Evolutionary conservation across 129 eudicot species (phyloP).

Genomic region (Saposhnikovia divaricata): DNA sequence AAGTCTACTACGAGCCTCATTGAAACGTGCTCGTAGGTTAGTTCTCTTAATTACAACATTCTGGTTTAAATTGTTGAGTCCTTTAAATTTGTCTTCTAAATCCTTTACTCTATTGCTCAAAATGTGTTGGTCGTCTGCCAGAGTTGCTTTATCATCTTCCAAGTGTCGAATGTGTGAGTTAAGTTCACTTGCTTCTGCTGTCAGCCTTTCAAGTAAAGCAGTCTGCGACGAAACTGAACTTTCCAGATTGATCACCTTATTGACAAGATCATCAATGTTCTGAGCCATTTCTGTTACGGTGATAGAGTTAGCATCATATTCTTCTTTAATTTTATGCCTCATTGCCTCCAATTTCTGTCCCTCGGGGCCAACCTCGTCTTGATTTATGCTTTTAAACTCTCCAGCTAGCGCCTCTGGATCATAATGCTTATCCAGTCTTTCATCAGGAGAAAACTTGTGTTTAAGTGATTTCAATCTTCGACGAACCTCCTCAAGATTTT

Average conservation of each 20-base stretch:
- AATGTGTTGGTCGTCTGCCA: constrained; percentile 25
- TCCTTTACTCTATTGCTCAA: constrained; percentile 41
- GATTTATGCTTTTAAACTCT: too few species aligned
- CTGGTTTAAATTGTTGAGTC: constrained; percentile 38
- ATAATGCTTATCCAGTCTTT: too few species aligned
- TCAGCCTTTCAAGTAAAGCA: constrained; percentile 48
- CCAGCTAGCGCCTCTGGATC: too few species aligned
- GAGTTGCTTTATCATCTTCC: constrained; percentile 62
- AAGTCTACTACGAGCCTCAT: constrained; percentile 42
- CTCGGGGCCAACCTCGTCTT: constrained; percentile 13
- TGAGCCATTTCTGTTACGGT: constrained; percentile 67
- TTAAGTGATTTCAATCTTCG: too few species aligned
- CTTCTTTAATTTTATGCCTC: constrained; percentile 12
- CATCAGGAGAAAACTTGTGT: too few species aligned
- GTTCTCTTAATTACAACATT: constrained; percentile 39
- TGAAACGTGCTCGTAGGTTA: constrained; percentile 43
- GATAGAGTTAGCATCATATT: constrained; percentile 23
- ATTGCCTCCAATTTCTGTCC: constrained; percentile 17
- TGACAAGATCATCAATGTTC: constrained; percentile 71
- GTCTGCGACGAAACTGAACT: constrained; percentile 61
- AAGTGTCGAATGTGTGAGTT: constrained; percentile 48
- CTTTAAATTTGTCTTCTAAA: constrained; percentile 55
- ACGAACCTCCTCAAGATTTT: too few species aligned
- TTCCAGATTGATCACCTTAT: constrained; percentile 57
- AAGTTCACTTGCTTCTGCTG: constrained; percentile 47